Conservation (phyloP, 2,329 filamentous ascomycete species). For the Verticillium klebahnii region DNA sequence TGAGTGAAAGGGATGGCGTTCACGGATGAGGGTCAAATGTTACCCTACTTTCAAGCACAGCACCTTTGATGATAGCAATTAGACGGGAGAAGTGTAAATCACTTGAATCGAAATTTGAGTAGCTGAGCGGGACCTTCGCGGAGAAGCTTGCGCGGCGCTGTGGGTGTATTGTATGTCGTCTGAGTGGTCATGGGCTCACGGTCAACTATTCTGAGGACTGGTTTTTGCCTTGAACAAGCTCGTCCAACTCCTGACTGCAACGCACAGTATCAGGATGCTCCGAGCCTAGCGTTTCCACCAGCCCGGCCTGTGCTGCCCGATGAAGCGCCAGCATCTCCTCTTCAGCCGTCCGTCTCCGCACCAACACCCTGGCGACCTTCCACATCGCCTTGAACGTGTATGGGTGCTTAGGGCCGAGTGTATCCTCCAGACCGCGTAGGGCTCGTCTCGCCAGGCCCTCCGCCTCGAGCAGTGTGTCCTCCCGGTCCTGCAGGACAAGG, state of each 20-base stretch:
- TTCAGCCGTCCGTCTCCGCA: background rate
- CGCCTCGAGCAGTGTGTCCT: background rate
- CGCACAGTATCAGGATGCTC: background rate
- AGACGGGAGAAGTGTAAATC: too few species aligned
- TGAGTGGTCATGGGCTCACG: too few species aligned
- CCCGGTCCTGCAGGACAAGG: background rate
- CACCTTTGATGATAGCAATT: too few species aligned
- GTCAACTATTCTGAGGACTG: background rate
- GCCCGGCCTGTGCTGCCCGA: background rate
- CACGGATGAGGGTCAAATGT: too few species aligned
- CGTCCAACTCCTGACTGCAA: background rate
- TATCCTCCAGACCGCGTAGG: background rate
- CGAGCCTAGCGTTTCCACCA: background rate
- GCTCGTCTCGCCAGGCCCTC: background rate
- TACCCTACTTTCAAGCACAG: too few species aligned
- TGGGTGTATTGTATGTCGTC: too few species aligned
- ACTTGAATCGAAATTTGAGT: too few species aligned
- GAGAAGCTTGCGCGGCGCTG: too few species aligned
- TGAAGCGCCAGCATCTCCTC: background rate
- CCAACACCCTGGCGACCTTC: background rate
- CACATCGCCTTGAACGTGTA: slow-evolving; percentile 1
- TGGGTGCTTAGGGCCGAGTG: background rate
- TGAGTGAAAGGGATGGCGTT: too few species aligned
- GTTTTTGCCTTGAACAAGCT: background rate
- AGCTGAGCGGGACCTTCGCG: too few species aligned